Evolutionary conservation across 2,329 filamentous ascomycete species (phyloP), one percentile per base, ranked within the genome.

Genomic region (Tolypocladium paradoxum): DNA sequence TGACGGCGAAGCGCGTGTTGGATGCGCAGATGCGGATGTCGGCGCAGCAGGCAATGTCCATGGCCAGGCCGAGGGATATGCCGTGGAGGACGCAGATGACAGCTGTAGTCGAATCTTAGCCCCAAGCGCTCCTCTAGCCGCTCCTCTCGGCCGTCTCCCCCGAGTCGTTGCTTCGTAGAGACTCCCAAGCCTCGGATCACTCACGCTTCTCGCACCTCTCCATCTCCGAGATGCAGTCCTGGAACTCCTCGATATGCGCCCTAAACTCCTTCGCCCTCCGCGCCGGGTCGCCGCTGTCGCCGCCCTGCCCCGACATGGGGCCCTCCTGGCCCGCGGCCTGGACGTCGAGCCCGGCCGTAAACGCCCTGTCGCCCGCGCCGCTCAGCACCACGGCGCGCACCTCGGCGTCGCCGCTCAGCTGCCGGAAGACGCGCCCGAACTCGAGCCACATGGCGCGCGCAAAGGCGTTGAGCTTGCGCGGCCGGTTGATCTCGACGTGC

Each of bases 401-500:
- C 40, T 84, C 76, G 0, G 85, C 74, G 70, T 91, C 86, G 55
- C 72, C 66, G 43, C 88, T 91, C 56, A 96, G 81, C 56, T 79
- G 76, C 53, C 74, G 70, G 74, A 97, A 93, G 60, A 95, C 76
- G 14, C 69, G 64, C 53, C 83, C 81, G 57, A 96, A 77, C 73
- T 95, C 90, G 51, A 85, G 74, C 90, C 91, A 96, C 83, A 96
- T 92, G 52, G 81, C 73, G 67, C 89, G 83, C 59, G 83, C 79
- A 69, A 96, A 96, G 58, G 91, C 84, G 69, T 97, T 97, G 68
- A 96, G 75, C 74, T 95, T 96, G 59, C 82, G 70, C 1, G 91
- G 83, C 1, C 91, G 82, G 74, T 95, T 91, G 72, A 95, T 95
- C 71, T 96, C 86, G 55, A 97, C 87, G 67, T 95, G 89, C n/a